phyloP scores from a whole-genome alignment of 495 filamentous ascomycete genomes.

The Penicillium longicatenatum region DNA sequence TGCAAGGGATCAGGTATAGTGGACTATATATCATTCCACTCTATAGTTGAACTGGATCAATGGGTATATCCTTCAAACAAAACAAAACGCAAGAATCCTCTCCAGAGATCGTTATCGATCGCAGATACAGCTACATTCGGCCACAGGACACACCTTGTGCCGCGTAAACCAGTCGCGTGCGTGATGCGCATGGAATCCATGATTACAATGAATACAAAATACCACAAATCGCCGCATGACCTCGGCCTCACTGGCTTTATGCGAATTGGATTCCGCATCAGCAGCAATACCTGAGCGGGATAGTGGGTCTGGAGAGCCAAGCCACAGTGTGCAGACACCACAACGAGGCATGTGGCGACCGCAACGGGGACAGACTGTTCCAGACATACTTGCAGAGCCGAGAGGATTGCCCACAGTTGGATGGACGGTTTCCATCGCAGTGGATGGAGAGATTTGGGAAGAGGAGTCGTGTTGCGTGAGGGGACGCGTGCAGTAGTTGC shows the following conservation, averaged over 20 bases:
- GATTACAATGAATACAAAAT: conserved; percentile 87
- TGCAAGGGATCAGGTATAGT: too few species aligned
- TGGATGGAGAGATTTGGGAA: conserved; percentile 36
- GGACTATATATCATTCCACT: background rate
- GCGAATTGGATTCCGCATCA: conserved; percentile 40
- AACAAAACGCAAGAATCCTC: background rate
- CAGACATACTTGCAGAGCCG: conserved; percentile 41
- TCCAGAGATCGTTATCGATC: conserved; percentile 32
- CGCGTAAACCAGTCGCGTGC: conserved; percentile 83
- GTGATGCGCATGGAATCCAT: conserved; percentile 88
- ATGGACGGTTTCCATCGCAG: conserved; percentile 38
- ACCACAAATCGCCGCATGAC: conserved; percentile 59
- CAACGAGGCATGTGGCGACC: conserved; percentile 87
- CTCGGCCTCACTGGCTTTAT: conserved; percentile 35
- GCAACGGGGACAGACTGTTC: conserved; percentile 78
- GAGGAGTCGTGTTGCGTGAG: conserved; percentile 47
- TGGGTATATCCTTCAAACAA: conserved; percentile 23
- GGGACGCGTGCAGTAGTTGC: conserved; percentile 74
- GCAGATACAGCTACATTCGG: conserved; percentile 87
- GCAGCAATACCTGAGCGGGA: conserved; percentile 57
- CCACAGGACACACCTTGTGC: conserved; percentile 82
- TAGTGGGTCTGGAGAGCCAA: conserved; percentile 76
- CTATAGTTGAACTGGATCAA: conserved; percentile 3
- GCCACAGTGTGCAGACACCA: conserved; percentile 80
- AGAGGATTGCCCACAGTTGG: conserved; percentile 41